Base-by-base conservation (phyloP, 768 basidiomycete genomes). In the Cubamyces sp. region DNA sequence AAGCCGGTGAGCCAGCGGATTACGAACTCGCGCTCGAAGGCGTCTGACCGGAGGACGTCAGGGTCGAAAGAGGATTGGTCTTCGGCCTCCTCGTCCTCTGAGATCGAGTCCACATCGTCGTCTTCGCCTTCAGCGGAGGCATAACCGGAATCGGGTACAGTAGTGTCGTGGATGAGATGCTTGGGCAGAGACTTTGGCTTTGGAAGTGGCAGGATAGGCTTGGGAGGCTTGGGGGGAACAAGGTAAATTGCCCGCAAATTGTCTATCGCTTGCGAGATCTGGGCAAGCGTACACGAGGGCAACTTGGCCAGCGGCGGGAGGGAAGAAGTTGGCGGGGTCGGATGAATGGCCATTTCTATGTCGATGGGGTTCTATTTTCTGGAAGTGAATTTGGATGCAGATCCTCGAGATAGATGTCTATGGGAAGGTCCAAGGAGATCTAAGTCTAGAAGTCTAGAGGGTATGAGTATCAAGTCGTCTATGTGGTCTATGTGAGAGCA, bases 1-100 rank as follows among this genome's bases (percentile, higher is more conserved):
- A 94, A 81, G 18, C 84, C 85, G 11, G 87, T 91, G 12, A 91
- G 70, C 92, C 92, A 94, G 68, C 78, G 83, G 58, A 92, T 81
- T n/a, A 86, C 80, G 60, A 81, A 89, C 14, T 79, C 77, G 50
- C 86, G 84, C 73, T 94, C 90, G 66, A 90, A 79, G 21, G 79
- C 72, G 71, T 94, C 90, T 1, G 81, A 77, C 46, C 86, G 82
- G 52, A 91, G 75, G 51, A 80, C 60, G 47, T 84, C 81, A 16
- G 80, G 57, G 53, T 70, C 73, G 11, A 74, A 76, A 3, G 74
- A 67, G 9, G 9, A 34, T 11, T 34, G 34, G 34, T 34, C 34
- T 34, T 34, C 34, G 9, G 5, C 9, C 34, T 11, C 34, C 34
- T 34, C 34, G 34, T 34, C 34, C 9, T 34, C 34, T 34, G 9